Evolutionary conservation across 495 filamentous ascomycete genomes (phyloP), one percentile per base, ranked within the genome.

Genomic region (Neurospora cerealis): DNA sequence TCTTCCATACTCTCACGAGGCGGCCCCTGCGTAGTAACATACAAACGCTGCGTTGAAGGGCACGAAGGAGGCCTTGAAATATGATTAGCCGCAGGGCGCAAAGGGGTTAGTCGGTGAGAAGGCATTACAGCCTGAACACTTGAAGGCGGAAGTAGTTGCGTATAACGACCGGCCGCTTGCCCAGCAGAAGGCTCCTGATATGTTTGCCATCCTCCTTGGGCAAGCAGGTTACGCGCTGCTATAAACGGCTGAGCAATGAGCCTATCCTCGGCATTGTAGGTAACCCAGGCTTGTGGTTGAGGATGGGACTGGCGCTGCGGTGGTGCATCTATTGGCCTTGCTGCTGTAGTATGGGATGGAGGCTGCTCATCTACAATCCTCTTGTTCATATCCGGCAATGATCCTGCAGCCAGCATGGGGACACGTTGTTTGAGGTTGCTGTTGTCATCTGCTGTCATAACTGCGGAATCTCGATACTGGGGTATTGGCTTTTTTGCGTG

Each of bases 1-100:
- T 84, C 78, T 60, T 76, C 76, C 71, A 84, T 80, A 24, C 69
- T 80, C 73, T 84, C 82, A 17, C 15, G 17, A 3, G 42, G 34
- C 15, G 77, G 76, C 4, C 75, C 39, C 5, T 19, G 54, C 15
- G 24, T 66, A 36, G 6, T 13, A 66, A 15, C 15, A 28, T 66
- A 15, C 6, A 19, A 66, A 66, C 13, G 3, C 54, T 19, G 54
- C 3, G 54, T 4, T 66, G 54, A 34, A 34, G 24, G 6, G 54
- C 3, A 66, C 19, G 7, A 7, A 66, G 13, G 15, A 34, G 4
- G 28, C 13, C 28, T 32, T 34, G 54, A 15, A 19, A 34, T 8
- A 4, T 9, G 7, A 32, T 66, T 28, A 66, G 28, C 54, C 0
- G 7, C 24, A 34, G 54, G 32, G 28, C 28, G 15, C 7, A 66